Evolutionary conservation across 2,329 filamentous ascomycete genomes (phyloP).

Genomic region (Chalaropsis thielavioides): DNA sequence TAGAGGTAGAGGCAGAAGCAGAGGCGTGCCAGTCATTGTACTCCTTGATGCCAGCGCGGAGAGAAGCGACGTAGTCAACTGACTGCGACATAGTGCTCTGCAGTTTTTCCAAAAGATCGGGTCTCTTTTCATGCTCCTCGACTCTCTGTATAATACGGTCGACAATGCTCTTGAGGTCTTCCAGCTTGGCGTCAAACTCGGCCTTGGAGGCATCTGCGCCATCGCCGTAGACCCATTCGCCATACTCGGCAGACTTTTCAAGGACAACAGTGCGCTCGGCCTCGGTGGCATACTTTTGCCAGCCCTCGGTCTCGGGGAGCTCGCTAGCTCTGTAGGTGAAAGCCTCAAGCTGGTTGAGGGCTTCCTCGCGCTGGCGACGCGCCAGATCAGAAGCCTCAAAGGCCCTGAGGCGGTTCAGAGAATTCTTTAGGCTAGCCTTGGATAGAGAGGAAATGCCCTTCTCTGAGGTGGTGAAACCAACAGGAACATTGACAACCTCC

Average conservation of each 20-base stretch:
- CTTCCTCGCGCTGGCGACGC: constrained; percentile 65
- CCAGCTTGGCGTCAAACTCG: constrained; percentile 60
- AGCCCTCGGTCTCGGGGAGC: constrained; percentile 61
- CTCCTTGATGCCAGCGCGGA: constrained; percentile 55
- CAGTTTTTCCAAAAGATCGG: constrained; percentile 51
- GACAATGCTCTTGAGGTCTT: constrained; percentile 63
- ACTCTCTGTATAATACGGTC: constrained; percentile 62
- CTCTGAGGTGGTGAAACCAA: constrained; percentile 37
- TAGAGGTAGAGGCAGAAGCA: constrained; percentile 34
- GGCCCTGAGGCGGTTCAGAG: constrained; percentile 59
- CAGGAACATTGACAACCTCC: constrained; percentile 40
- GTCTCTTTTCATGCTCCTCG: constrained; percentile 56
- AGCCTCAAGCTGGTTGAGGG: constrained; percentile 80
- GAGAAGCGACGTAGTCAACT: constrained; percentile 51
- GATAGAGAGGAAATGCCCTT: constrained; percentile 36
- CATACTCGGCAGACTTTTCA: constrained; percentile 50
- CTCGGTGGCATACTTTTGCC: constrained; percentile 55
- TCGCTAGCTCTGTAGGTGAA: constrained; percentile 85
- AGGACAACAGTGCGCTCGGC: constrained; percentile 53
- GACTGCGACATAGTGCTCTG: constrained; percentile 59
- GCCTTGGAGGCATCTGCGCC: constrained; percentile 62
- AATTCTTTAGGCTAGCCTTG: constrained; percentile 34
- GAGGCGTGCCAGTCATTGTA: constrained; percentile 49
- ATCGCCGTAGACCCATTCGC: constrained; percentile 85
- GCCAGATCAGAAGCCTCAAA: constrained; percentile 78